Base-by-base conservation (phyloP, 1,139 yeast genomes). In the Yamadazyma diospyri region DNA sequence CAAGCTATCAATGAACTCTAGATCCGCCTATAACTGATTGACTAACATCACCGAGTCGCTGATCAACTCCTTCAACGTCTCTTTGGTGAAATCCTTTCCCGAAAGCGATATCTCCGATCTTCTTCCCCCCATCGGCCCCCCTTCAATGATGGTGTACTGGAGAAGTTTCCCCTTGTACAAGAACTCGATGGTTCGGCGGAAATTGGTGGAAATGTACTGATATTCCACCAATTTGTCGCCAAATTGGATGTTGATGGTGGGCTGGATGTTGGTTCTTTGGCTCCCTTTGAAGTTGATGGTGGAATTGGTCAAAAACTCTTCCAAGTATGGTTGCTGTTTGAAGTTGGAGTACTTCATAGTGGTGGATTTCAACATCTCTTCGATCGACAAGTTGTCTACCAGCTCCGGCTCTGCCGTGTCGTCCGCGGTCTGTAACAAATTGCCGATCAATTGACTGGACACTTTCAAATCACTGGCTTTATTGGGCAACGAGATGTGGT, bases 61-160 rank as follows among this genome's bases (percentile, higher is more conserved):
- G 16, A 69, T 29, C 37, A 69, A 50, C 16, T 37, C 35, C 18
- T 48, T 46, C 35, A 69, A 58, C 36, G 47, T 48, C 1, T 42
- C 51, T 23, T 47, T 48, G 22, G 40, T 43, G 23, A 54, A 36
- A 16, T 53, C 55, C 24, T 64, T 68, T 5, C 74, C 70, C 12
- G 71, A 64, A 27, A 76, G 48, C 38, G 61, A 62, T 8, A 75
- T 64, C 42, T 77, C 83, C 14, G 62, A 41, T 32, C 61, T 55
- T 25, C 76, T 55, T 0, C 82, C 83, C 3, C 81, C 81, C 26
- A 72, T 54, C 10, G 61, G 52, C 1, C 82, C 83, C 2, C 81
- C 80, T 42, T 78, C 81, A 12, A 72, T 60, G n/a, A 65, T 48
- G 36, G 68, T 63, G 34, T 71, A 57, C 43, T 73, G 76, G 9